phyloP scores from a whole-genome alignment of 1,139 yeast species.

The Chernovozyma sophiae-reginae region DNA sequence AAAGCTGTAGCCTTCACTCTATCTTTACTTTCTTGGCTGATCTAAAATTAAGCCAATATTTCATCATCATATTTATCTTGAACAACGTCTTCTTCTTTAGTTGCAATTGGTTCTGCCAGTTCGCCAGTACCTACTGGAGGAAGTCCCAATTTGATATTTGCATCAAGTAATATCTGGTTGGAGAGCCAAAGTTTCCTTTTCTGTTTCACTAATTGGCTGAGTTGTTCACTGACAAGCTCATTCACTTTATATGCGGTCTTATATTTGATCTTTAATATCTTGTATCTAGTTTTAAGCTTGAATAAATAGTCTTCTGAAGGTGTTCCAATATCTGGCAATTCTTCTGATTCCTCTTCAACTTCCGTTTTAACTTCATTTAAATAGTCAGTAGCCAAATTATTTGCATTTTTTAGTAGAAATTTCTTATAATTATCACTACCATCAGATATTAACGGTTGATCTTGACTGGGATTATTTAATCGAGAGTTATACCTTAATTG shows the following conservation, averaged over 20 bases:
- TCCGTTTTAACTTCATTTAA: neutral
- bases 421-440: slow-evolving; percentile 2
- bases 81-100: slow-evolving; percentile 14
- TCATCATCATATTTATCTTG: slow-evolving; percentile 32
- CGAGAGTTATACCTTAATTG: slow-evolving; percentile 26
- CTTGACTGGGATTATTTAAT: slow-evolving; percentile 11
- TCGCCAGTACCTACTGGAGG: slow-evolving; percentile 21
- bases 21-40: too few relatives aligned
- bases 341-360: neutral
- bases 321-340: neutral
- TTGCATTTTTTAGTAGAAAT: slow-evolving; percentile 1
- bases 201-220: slow-evolving; percentile 30
- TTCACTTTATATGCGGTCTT: slow-evolving; percentile 49
- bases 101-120: slow-evolving; percentile 7
- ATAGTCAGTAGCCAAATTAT: neutral
- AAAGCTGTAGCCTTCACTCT: too few relatives aligned
- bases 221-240: slow-evolving; percentile 38
- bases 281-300: slow-evolving; percentile 5
- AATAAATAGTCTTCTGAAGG: slow-evolving; percentile 7
- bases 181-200: slow-evolving; percentile 49
- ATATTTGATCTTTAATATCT: slow-evolving; percentile 4
- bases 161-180: slow-evolving; percentile 57
- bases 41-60: slow-evolving; percentile 12
- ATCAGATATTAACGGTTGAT: neutral
- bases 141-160: slow-evolving; percentile 36